Conservation (phyloP, 805 yeast species). For the Yamadazyma sp. region DNA sequence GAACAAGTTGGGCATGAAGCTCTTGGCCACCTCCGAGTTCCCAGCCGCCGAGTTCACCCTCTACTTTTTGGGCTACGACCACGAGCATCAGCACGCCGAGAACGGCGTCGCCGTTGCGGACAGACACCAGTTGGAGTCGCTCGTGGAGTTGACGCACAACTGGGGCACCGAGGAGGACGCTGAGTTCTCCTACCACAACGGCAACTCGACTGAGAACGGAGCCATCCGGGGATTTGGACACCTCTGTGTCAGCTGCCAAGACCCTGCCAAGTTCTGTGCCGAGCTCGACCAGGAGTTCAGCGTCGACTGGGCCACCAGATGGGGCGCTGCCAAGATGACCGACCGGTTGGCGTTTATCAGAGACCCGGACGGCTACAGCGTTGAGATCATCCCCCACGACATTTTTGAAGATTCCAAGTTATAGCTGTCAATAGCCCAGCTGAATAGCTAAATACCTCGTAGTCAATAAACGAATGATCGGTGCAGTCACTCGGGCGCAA, state of each 20-base stretch:
- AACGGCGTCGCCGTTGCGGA: slow-evolving; percentile 24
- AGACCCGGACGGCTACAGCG: slow-evolving; percentile 90
- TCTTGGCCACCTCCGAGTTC: slow-evolving; percentile 55
- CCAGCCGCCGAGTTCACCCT: slow-evolving; percentile 77
- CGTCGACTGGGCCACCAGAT: slow-evolving; percentile 58
- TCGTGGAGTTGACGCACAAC: slow-evolving; percentile 90
- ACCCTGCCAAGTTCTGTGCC: slow-evolving; percentile 57
- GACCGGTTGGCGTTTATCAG: slow-evolving; percentile 62
- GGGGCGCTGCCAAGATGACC: slow-evolving; percentile 54
- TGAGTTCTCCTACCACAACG: slow-evolving; percentile 76
- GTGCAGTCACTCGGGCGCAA: no score
- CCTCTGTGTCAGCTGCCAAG: slow-evolving; percentile 67
- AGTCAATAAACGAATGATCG: no score
- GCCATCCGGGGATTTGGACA: slow-evolving; percentile 85
- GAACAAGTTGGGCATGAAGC: slow-evolving; percentile 76
- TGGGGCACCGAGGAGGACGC: slow-evolving; percentile 90
- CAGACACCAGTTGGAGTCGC: slow-evolving; percentile 52
- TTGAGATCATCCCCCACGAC: slow-evolving; percentile 51
- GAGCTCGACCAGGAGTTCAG: slow-evolving; percentile 48
- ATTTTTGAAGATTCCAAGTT: slow-evolving; percentile 7
- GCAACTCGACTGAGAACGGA: slow-evolving; percentile 56
- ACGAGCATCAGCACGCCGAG: slow-evolving; percentile 43
- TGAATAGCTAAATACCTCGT: no score
- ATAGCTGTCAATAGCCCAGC: no score
- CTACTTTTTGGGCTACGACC: slow-evolving; percentile 79